Percentiles rank a stretch among this genome's conserved stretches.
Evolutionary conservation across 306 rosid genomes (phyloP).

Genomic region (Castanea sativa): DNA sequence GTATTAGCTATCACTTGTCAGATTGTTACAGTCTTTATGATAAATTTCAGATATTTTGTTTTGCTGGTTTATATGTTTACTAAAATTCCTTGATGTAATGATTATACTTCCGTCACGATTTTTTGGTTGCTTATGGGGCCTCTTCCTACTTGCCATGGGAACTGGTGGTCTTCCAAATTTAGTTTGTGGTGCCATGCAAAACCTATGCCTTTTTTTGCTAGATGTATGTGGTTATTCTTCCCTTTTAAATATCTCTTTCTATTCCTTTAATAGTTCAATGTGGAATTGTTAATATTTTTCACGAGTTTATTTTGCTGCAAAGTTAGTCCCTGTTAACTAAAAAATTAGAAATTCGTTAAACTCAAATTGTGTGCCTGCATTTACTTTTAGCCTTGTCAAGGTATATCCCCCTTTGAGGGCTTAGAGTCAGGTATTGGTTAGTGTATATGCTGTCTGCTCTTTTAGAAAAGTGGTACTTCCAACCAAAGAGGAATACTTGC

Average conservation of each 20-base stretch:
- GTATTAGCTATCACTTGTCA: too few species aligned
- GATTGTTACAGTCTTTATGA: neutral
- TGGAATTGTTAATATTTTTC: neutral
- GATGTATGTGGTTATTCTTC: neutral
- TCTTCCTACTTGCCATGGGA: neutral
- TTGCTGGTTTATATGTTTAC: neutral
- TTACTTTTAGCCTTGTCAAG: neutral
- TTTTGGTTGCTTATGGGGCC: too few species aligned
- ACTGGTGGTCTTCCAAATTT: neutral
- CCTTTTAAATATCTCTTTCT: neutral
- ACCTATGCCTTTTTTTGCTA: neutral
- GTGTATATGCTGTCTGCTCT: neutral
- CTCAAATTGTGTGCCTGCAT: neutral
- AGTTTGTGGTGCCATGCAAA: neutral
- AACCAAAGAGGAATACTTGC: neutral
- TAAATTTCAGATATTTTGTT: neutral
- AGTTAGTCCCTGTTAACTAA: neutral
- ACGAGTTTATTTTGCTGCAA: neutral
- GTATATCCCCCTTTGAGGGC: neutral
- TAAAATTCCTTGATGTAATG: neutral
- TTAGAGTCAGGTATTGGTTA: neutral
- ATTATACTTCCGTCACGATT: too few species aligned
- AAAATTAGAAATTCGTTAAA: neutral
- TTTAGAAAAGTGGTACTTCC: neutral
- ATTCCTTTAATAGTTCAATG: neutral